Base-by-base conservation (phyloP, 2,329 filamentous ascomycete species). In the Paraphoma chrysanthemicola region DNA sequence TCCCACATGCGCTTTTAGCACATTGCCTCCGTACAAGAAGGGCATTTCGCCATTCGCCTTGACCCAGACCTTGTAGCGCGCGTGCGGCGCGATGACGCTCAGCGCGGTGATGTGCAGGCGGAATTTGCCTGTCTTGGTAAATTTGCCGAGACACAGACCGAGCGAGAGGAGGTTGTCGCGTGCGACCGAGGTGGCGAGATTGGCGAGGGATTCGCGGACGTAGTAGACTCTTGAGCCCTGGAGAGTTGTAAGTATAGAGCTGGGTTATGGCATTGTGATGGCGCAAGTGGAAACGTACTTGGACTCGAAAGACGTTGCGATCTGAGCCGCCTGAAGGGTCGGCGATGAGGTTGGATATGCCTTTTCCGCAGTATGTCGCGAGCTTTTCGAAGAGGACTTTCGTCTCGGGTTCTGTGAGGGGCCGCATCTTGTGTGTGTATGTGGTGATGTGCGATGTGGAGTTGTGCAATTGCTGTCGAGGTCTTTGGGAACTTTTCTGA, bases 41-140 rank as follows among this genome's bases (percentile, higher is more conserved):
- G 95, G 94, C 93, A 97, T 97, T 72, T 96, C 93, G 66, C 95
- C 95, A 79, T 98, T 98, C 57, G 89, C 86, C 80, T 96, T 96
- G 66, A 99, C 89, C 93, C 93, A 98, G 68, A 98, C 88, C 86
- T 98, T 98, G 81, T 97, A 96, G 57, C 95, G 85, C 44, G 94
- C 94, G 77, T 97, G 92, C 64, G 92, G 90, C 54, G 93, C 91
- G 64, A 99, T 90, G 62, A 97, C 86, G 62, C 93, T 90, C 56
- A 99, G 83, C n/a, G 86, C 91, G 1, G 94, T 98, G 73, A 98
- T 91, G 81, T 97, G 93, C 53, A 99, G 83, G 51, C 94, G 84
- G 82, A 99, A 98, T 78, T 98, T 97, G 62, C 93, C 92, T 4
- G 93, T 91, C 83, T 97, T 98, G 60, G 93, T 97, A 81, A 97